Evolutionary conservation across 2,329 filamentous ascomycete genomes (phyloP).

Genomic region (Arachnomyces sp.): DNA sequence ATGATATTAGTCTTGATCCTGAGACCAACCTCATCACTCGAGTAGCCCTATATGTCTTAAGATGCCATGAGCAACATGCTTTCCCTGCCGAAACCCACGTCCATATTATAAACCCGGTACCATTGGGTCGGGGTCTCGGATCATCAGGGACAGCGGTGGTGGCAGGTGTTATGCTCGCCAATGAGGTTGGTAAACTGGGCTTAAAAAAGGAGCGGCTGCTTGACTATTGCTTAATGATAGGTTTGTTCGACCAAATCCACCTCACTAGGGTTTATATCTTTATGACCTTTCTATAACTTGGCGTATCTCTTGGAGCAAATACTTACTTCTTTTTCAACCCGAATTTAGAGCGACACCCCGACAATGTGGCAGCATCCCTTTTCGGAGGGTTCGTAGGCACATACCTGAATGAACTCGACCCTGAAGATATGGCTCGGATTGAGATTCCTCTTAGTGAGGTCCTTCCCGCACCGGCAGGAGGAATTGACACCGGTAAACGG

Average conservation of each 20-base stretch:
- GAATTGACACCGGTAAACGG: slow-evolving; percentile 75
- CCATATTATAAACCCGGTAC: slow-evolving; percentile 93
- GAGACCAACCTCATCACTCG: slow-evolving; percentile 88
- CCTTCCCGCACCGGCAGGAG: slow-evolving; percentile 79
- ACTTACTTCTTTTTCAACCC: neutral
- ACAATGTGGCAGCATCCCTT: slow-evolving; percentile 89
- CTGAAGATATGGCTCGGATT: slow-evolving; percentile 78
- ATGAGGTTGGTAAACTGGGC: slow-evolving; percentile 73
- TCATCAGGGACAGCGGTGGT: slow-evolving; percentile 93
- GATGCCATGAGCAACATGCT: slow-evolving; percentile 76
- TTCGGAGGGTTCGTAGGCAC: slow-evolving; percentile 96
- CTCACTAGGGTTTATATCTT: too few relatives aligned
- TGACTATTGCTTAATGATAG: slow-evolving; percentile 97
- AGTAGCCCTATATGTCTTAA: slow-evolving; percentile 86
- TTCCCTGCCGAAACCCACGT: slow-evolving; percentile 85
- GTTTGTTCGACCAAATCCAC: slow-evolving; percentile 34
- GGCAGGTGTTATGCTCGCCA: slow-evolving; percentile 85
- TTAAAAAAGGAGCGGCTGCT: slow-evolving; percentile 75
- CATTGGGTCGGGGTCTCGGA: slow-evolving; percentile 83
- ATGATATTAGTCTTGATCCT: slow-evolving; percentile 72
- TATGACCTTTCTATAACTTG: too few relatives aligned
- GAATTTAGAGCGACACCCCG: slow-evolving; percentile 63
- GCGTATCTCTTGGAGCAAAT: neutral
- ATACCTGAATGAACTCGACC: slow-evolving; percentile 84
- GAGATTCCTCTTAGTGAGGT: slow-evolving; percentile 95